Percentiles rank a stretch among this genome's conserved stretches.
These are phyloP conservation scores for Phialocephala subalpina DNA, from an alignment of 2,329 filamentous ascomycete species.

Conservation along the genomic window DNA sequence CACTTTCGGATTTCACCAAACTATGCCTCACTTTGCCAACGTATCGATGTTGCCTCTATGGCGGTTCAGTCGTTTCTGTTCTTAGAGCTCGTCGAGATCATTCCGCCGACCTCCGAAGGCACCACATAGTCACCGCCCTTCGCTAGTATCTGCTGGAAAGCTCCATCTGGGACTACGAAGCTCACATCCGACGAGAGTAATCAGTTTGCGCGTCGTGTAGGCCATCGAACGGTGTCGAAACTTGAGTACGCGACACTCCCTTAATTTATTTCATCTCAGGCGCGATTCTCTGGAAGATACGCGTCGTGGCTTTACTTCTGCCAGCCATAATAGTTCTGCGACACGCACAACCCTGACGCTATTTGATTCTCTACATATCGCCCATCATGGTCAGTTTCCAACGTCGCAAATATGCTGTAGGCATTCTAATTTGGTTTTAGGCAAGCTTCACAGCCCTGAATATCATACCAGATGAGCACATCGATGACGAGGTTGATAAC, in stretches of 20 bases:
- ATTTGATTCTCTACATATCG: not conserved
- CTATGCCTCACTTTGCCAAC: not conserved
- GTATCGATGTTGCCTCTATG: not conserved
- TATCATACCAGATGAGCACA: constrained; percentile 88
- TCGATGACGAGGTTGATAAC: constrained; percentile 91
- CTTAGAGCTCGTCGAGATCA: not conserved
- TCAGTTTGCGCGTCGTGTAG: not conserved
- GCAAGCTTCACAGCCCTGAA: constrained; percentile 82
- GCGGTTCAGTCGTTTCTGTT: not conserved
- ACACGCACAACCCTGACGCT: not conserved
- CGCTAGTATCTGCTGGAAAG: not conserved
- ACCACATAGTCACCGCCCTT: no score
- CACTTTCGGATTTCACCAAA: not conserved
- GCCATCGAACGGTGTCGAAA: not conserved
- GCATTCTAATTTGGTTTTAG: constrained; percentile 25
- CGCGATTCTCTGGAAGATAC: not conserved
- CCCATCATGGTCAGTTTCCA: constrained; percentile 18
- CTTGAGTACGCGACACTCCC: not conserved
- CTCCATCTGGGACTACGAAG: not conserved
- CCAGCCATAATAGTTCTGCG: not conserved
- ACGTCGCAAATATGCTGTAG: not conserved
- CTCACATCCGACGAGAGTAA: not conserved
- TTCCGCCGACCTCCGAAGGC: not conserved
- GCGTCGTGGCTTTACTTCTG: not conserved
- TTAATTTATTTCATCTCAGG: not conserved